Evolutionary conservation across 2,329 filamentous ascomycete genomes (phyloP), one percentile per base, ranked within the genome.

Genomic region (Hortaea werneckii): DNA sequence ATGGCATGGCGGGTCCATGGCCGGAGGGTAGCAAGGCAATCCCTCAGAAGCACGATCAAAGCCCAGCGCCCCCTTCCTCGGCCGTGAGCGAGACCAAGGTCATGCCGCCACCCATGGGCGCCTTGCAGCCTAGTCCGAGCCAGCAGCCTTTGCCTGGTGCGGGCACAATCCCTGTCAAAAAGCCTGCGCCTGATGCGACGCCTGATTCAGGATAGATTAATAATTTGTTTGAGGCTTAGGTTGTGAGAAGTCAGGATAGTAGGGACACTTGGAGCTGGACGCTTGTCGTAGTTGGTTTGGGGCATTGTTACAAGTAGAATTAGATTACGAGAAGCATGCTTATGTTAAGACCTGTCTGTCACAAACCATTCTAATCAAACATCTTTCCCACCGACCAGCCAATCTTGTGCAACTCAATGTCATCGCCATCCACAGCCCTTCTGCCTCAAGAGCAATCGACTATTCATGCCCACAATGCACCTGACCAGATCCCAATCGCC

Each of bases 401-500:
- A 20, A 20, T 20, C 20, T 20, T 20, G 4, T 20, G 4, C 2
- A 20, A 20, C 20, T 20, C 20, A 20, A 20, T 4, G 20, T 47
- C 35, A 50, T 11, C 42, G 41, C 48, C 48, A 50, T 29, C 48
- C 48, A 30, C 44, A 29, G 1, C 48, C 48, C 37, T 40, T 42
- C 40, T 60, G 50, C 47, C 47, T 49, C 41, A 55, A 34, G 49
- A 56, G 28, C 30, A 60, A 37, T 42, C 53, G 47, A 41, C 49
- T 52, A 42, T 98, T 98, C 87, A 94, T 89, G 5, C 86, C 89
- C 5, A 96, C 82, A 57, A 95, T 83, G 65, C 86, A 85, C 52
- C 83, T 78, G 32, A 94, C 79, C 45, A 96, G 67, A 68, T 95
- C 88, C 90, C 90, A 98, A 66, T 96, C 85, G 0, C 83, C 88